Base-by-base conservation (phyloP, 805 yeast genomes). In the Schwanniomyces yamadae region DNA sequence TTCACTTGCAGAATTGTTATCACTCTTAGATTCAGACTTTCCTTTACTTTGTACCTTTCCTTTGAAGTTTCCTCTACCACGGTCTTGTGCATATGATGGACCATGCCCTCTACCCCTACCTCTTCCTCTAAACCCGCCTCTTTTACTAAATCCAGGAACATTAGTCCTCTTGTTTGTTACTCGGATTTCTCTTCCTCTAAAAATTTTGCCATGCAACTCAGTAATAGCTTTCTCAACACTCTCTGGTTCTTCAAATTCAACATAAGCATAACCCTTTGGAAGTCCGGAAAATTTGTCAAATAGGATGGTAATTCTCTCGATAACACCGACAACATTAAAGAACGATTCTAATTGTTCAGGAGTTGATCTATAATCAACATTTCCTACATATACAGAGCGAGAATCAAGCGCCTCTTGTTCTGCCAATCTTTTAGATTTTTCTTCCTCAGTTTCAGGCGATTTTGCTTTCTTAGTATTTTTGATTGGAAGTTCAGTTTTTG, bases 241-340 rank as follows among this genome's bases (percentile, higher is more conserved):
- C 5, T 61, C 71, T 4, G 44, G 40, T 6, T 53, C 48, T 10
- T 68, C 71, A 49, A 78, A 82, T 45, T 83, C 80, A 21, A 82
- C 64, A 45, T 78, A 82, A 1, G 85, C 87, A 50, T 75, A 78
- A 2, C 85, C 86, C 43, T 70, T 73, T 6, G 78, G 73, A 13
- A 53, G 52, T 0, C 77, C 77, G 1, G 74, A 63, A 44, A 48
- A 59, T 29, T 62, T 62, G 44, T 71, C 73, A 37, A 64, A 62
- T 38, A 78, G 59, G 15, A 78, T 66, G 1, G 84, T 78, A 8
- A 78, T 70, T 43, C 81, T 55, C 41, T 70, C 71, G 33, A 78
- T 69, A 1, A 51, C 52, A 1, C 82, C 83, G 25, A 59, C 63
- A 1, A 39, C 44, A 23, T 57, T 56, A 54, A 77, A 78, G 34